A percentile compares a stretch with the other conserved stretches of the same genome.
Evolutionary conservation across 2,329 filamentous ascomycete species (phyloP).

Genomic region (Neofusicoccum laricinum): DNA sequence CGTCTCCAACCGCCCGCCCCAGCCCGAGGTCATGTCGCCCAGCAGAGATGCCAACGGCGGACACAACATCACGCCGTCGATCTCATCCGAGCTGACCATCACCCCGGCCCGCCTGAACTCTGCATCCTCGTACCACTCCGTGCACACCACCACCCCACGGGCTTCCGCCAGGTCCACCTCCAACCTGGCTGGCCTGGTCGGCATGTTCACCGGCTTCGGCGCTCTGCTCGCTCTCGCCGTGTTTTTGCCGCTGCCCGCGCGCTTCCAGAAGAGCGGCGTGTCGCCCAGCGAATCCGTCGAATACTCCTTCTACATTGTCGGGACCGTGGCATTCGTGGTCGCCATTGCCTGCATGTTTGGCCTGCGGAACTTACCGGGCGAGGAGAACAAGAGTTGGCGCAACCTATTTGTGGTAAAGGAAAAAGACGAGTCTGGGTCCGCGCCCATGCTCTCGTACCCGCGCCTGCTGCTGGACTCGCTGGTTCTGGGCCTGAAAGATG

Average conservation of each 20-base stretch:
- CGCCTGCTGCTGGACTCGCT: slow-evolving; percentile 41
- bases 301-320: slow-evolving; percentile 86
- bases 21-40: slow-evolving; percentile 27
- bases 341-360: slow-evolving; percentile 76
- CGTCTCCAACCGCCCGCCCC: slow-evolving; percentile 23
- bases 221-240: slow-evolving; percentile 77
- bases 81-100: slow-evolving; percentile 73
- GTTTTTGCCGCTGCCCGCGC: slow-evolving; percentile 84
- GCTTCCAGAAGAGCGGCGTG: slow-evolving; percentile 70
- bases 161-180: slow-evolving; percentile 47
- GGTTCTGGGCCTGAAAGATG: slow-evolving; percentile 67
- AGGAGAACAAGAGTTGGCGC: slow-evolving; percentile 72
- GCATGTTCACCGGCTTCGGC: slow-evolving; percentile 87
- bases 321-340: slow-evolving; percentile 66
- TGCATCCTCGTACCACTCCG: slow-evolving; percentile 2
- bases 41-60: slow-evolving; percentile 30
- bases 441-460: slow-evolving; percentile 56
- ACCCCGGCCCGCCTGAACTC: slow-evolving; percentile 57
- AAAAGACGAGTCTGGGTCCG: slow-evolving; percentile 10
- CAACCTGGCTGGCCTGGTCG: slow-evolving; percentile 81
- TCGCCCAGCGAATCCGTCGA: slow-evolving; percentile 72
- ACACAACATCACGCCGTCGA: slow-evolving; percentile 62
- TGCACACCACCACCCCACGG: slow-evolving; percentile 50
- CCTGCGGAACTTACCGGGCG: slow-evolving; percentile 64
- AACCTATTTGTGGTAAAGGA: slow-evolving; percentile 33